Evolutionary conservation across 148 eudicot genomes (phyloP).

Genomic region (Rhododendron ovatum): DNA sequence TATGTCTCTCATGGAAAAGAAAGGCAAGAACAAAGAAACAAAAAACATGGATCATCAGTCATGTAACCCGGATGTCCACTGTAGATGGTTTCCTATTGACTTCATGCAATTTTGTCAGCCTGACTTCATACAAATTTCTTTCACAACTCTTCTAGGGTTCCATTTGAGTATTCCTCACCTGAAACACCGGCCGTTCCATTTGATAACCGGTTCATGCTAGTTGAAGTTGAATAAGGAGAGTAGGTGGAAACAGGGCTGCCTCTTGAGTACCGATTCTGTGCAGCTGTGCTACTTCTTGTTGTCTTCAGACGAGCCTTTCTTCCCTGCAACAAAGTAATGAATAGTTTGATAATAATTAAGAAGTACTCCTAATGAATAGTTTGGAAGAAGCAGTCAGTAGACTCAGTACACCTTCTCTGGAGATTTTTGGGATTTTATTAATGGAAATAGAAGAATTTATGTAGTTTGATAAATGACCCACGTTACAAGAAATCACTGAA

Average conservation of each 20-base stretch:
- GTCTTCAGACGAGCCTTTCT: conserved; percentile 87
- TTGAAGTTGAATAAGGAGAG: conserved; percentile 50
- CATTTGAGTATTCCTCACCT: conserved; percentile 57
- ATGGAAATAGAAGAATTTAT: not conserved
- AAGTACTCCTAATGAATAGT: too few species aligned
- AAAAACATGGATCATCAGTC: not conserved
- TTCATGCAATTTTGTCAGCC: not conserved
- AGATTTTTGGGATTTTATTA: not conserved
- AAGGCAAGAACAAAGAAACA: not conserved
- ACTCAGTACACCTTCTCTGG: too few species aligned
- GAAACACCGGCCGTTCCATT: conserved; percentile 58
- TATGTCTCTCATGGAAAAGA: not conserved
- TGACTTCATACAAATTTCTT: not conserved
- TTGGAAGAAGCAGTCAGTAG: not conserved
- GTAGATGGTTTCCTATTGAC: not conserved
- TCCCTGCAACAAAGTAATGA: conserved; percentile 44
- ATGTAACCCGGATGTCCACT: not conserved
- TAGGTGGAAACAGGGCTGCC: conserved; percentile 42
- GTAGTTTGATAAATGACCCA: not conserved
- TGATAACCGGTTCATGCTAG: conserved; percentile 40
- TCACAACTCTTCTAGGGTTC: conserved; percentile 37
- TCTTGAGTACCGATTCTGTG: conserved; percentile 60
- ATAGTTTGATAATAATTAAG: not conserved
- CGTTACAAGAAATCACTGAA: not conserved
- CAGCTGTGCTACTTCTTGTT: conserved; percentile 83